These are phyloP conservation scores for Vitis rupestris DNA, from an alignment of 164 flowering plant species.

Conservation along the genomic window DNA sequence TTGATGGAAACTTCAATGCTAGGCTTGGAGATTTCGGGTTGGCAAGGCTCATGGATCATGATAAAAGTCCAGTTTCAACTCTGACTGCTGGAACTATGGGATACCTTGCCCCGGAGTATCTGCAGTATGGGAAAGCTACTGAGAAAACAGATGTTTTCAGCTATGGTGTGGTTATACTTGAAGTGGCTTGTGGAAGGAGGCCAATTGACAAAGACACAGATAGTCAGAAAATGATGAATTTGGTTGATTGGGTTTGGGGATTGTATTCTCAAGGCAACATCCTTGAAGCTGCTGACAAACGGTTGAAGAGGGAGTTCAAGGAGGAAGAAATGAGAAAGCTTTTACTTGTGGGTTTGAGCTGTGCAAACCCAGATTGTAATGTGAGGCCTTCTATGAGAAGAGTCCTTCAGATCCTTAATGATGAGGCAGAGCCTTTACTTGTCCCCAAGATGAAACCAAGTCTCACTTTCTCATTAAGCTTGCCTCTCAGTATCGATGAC, in stretches of 20 bases:
- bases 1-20: constrained; percentile 66
- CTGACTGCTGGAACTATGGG: constrained; percentile 97
- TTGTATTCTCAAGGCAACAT: constrained; percentile 59
- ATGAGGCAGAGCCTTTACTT: constrained; percentile 45
- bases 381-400: constrained; percentile 86
- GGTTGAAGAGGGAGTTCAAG: constrained; percentile 62
- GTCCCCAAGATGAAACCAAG: constrained; percentile 73
- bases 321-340: constrained; percentile 69
- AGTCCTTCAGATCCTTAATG: constrained; percentile 76
- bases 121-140: constrained; percentile 88
- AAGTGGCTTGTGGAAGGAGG: constrained; percentile 90
- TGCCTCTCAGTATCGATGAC: constrained; percentile 61
- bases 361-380: constrained; percentile 69
- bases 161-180: constrained; percentile 85
- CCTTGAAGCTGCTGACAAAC: constrained; percentile 65
- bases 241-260: constrained; percentile 93
- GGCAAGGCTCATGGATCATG: constrained; percentile 90
- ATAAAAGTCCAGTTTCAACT: constrained; percentile 86
- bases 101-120: constrained; percentile 92
- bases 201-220: constrained; percentile 66
- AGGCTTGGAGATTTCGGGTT: constrained; percentile 89
- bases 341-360: constrained; percentile 77
- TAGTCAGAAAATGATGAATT: constrained; percentile 52
- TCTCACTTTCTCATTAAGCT: constrained; percentile 55
- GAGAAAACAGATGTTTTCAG: constrained; percentile 91